Base-by-base conservation (phyloP, 805 yeast species). In the Yarrowia sp. region DNA sequence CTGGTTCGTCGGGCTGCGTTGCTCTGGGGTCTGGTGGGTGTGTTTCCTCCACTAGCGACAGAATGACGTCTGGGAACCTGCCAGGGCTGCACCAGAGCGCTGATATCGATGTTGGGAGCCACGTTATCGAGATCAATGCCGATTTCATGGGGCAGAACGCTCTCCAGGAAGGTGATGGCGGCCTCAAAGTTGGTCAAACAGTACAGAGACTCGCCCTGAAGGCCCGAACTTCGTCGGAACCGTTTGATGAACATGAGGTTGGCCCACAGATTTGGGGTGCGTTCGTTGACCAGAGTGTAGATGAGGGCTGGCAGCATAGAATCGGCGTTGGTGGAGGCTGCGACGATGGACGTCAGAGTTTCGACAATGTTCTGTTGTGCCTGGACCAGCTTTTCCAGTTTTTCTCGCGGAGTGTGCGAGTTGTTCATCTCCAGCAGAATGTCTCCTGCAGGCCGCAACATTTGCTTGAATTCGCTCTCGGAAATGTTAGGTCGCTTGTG, bases 111-210 rank as follows among this genome's bases (percentile, higher is more conserved):
- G 22, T 67, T 58, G 38, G 65, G 64, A 15, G 71, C 49, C 42
- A 70, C 56, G 9, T 76, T 79, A 5, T 68, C 69, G 11, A 71
- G 69, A n/a, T 72, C 77, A 26, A 75, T 70, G 12, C 77, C 77
- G 26, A 80, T 69, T 5, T 76, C 72, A 7, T 75, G 75, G 43
- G 77, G 70, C 16, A 77, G 75, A 16, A 78, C 72, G 12, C 78
- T 73, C 64, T 79, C 80, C 26, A 81, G 64, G 59, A 81, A 77
- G 40, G 75, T 77, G 11, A 79, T 74, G 8, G 81, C 81, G 2
- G 84, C 84, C 68, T 81, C 84, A 46, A 80, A 73, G 69, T 81
- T 81, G 19, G 84, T 81, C 48, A 81, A 72, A 70, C 82, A 79
- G 71, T 81, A 81, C 45, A 77, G 74, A 9, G 77, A 71, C 67